phyloP scores from a whole-genome alignment of 2,329 filamentous ascomycete genomes.

The Mycosphaerella sp. region DNA sequence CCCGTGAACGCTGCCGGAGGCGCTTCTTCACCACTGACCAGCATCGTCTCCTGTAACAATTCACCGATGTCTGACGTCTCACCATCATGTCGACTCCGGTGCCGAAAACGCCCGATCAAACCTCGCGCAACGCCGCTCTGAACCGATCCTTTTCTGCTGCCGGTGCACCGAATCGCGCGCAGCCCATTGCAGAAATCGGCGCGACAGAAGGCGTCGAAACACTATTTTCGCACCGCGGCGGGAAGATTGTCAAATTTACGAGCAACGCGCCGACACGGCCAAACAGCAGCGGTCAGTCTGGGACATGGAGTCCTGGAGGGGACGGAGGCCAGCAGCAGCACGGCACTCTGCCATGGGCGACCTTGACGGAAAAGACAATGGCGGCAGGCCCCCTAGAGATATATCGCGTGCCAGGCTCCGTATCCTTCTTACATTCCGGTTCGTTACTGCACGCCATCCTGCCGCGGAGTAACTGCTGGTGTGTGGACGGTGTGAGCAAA shows the following conservation, averaged over 20 bases:
- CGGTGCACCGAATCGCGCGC: slow-evolving; percentile 28
- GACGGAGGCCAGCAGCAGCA: slow-evolving; percentile 19
- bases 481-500: slow-evolving; percentile 73
- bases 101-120: slow-evolving; percentile 29
- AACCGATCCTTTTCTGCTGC: slow-evolving; percentile 43
- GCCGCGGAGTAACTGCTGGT: slow-evolving; percentile 89
- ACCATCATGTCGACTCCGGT: slow-evolving; percentile 23
- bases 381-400: slow-evolving; percentile 75
- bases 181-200: slow-evolving; percentile 32
- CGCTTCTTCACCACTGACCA: no score
- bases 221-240: slow-evolving; percentile 66
- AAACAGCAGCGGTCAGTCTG: slow-evolving; percentile 15
- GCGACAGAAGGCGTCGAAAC: slow-evolving; percentile 54
- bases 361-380: slow-evolving; percentile 72
- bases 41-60: neutral
- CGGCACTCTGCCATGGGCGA: slow-evolving; percentile 64
- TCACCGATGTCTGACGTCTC: slow-evolving; percentile 1
- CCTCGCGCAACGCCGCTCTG: slow-evolving; percentile 24
- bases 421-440: slow-evolving; percentile 82
- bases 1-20: no score
- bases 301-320: slow-evolving; percentile 17
- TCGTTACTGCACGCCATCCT: slow-evolving; percentile 78
- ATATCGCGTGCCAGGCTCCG: slow-evolving; percentile 78
- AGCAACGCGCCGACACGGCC: slow-evolving; percentile 33
- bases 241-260: slow-evolving; percentile 64